A percentile compares a stretch with the other conserved stretches of the same genome.
Conservation (phyloP, 1,284 basidiomycete species). For the Pholiota adiposa region DNA sequence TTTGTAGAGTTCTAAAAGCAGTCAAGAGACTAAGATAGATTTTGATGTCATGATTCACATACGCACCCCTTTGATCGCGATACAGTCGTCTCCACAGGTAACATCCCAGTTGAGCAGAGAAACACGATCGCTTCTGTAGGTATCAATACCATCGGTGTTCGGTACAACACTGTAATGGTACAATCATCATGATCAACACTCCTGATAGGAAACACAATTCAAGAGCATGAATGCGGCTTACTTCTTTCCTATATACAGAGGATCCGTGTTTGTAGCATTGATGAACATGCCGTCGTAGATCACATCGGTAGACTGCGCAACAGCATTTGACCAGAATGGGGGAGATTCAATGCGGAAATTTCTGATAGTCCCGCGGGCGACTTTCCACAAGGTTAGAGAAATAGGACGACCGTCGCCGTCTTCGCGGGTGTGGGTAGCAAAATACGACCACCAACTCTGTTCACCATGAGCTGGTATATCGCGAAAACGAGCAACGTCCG, state of each 20-base stretch:
- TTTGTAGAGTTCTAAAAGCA: constrained; percentile 60
- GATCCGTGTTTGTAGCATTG: constrained; percentile 65
- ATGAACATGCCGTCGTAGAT: constrained; percentile 64
- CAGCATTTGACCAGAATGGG: constrained; percentile 70
- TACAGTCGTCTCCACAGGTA: constrained; percentile 67
- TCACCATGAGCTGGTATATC: not conserved
- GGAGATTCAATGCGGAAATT: constrained; percentile 62
- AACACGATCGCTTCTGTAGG: constrained; percentile 58
- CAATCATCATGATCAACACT: not conserved
- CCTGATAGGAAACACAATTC: constrained; percentile 4
- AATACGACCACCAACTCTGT: constrained; percentile 41
- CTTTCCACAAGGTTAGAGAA: constrained; percentile 58
- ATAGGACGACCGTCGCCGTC: constrained; percentile 70
- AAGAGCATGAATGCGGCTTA: constrained; percentile 30
- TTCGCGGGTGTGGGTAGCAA: constrained; percentile 36
- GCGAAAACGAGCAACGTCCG: not conserved
- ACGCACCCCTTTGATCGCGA: constrained; percentile 65
- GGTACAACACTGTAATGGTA: constrained; percentile 52
- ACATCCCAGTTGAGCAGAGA: constrained; percentile 61
- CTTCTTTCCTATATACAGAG: constrained; percentile 52
- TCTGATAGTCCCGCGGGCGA: constrained; percentile 47
- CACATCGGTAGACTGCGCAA: constrained; percentile 59
- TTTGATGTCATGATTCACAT: not conserved
- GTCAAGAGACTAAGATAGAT: not conserved
- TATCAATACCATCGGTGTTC: constrained; percentile 71